Base-by-base conservation (phyloP, 2,329 filamentous ascomycete genomes). In the Calonectria naviculata region DNA sequence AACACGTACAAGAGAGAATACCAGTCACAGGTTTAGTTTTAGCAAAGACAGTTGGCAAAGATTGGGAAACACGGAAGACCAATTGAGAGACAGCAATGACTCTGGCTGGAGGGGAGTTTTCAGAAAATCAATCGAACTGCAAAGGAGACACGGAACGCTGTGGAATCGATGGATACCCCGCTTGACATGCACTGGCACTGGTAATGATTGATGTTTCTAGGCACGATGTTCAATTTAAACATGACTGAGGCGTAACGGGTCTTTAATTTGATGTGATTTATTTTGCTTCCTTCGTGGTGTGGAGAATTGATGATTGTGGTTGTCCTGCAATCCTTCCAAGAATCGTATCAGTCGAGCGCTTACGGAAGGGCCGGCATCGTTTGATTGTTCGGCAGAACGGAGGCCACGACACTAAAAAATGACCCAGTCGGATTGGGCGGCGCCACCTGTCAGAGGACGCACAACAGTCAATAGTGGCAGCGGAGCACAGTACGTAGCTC, bases 1-100 rank as follows among this genome's bases (percentile, higher is more conserved):
- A 83, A 84, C 78, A 82, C 81, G 2, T 78, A 81, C 64, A 70
- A 71, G 46, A 70, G 71, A 36, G 64, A 75, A 17, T 29, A 69
- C n/a, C 72, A 74, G 1, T 79, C 76, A 2, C 75, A 74, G 19
- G 79, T 78, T 28, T 81, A 74, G 31, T 28, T 9, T 21, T n/a
- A 17, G 1, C 17, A 1, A 13, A 24, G 26, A 21, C 19, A 13
- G 24, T 65, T 49, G 28, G 44, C 31, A 28, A 36, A 41, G 38
- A 49, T 65, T 64, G 28, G 28, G 31, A 36, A 54, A 65, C 31
- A 66, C 62, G 65, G 62, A 68, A 44, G 44, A 41, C 52, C 52
- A 70, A 34, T 29, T 36, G 28, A 38, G 29, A 65, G 36, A 31
- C 8, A 44, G 34, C 26, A 58, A 58, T 17, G 10, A 38, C 36